Evolutionary conservation across 768 basidiomycete genomes (phyloP).

Genomic region (Kwoniella botswanensis): DNA sequence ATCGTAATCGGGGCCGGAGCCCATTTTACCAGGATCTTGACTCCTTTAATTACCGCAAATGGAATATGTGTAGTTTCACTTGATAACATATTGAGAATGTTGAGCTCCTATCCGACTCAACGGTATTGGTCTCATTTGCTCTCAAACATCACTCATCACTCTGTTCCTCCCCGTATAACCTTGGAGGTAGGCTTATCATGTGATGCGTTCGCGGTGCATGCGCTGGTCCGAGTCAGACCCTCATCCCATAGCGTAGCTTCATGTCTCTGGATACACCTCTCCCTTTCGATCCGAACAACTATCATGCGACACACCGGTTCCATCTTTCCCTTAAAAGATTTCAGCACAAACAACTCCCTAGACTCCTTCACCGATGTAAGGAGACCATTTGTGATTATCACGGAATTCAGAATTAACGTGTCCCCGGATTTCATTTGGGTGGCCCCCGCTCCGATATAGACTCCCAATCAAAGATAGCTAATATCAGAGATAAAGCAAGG

Average conservation of each 20-base stretch:
- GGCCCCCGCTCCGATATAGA: background rate
- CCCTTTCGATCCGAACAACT: background rate
- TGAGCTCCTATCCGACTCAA: background rate
- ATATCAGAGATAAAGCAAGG: slow-evolving; percentile 1
- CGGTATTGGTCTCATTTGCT: background rate
- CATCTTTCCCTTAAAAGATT: background rate
- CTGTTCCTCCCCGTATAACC: background rate
- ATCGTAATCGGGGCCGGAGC: background rate
- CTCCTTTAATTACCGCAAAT: background rate
- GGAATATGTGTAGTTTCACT: background rate
- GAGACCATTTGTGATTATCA: background rate
- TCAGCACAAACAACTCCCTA: background rate
- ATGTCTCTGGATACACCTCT: too few relatives aligned
- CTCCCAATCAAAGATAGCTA: background rate
- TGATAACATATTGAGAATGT: background rate
- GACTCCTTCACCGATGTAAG: background rate
- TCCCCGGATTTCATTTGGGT: background rate
- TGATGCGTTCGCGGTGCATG: background rate
- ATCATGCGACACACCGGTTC: background rate
- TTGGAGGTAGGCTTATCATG: background rate
- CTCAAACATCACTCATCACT: background rate
- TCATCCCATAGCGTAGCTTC: too few relatives aligned
- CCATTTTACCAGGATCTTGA: background rate
- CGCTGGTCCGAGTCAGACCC: too few relatives aligned
- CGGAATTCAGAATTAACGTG: background rate